Percentiles rank a stretch among this genome's conserved stretches.
phyloP scores from a whole-genome alignment of 2,329 filamentous ascomycete genomes.

The Sporothrix brunneoviolacea region DNA sequence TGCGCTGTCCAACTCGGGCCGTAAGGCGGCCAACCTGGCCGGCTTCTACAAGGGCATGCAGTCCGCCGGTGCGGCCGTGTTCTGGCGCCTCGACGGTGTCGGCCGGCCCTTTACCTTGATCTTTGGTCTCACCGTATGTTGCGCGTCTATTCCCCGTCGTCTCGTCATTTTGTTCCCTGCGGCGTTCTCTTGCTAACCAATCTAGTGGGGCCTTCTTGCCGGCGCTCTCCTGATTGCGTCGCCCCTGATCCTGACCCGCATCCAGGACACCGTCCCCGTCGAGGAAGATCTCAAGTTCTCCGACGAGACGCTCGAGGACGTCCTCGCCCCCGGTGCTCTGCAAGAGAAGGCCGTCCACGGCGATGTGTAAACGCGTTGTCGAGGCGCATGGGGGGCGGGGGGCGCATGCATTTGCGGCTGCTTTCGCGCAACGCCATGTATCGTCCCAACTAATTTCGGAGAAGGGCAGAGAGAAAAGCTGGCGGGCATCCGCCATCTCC shows the following conservation, averaged over 20 bases:
- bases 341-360: slow-evolving; percentile 2
- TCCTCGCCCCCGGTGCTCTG: slow-evolving; percentile 33
- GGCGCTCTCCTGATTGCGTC: slow-evolving; percentile 70
- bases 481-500: too few species aligned
- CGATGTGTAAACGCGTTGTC: slow-evolving; percentile 6
- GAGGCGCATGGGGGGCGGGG: too few species aligned
- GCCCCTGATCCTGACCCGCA: slow-evolving; percentile 71
- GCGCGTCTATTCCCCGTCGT: not conserved
- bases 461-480: too few species aligned
- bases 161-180: not conserved
- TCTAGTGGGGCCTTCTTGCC: slow-evolving; percentile 66
- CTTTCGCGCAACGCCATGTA: too few species aligned
- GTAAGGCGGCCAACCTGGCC: slow-evolving; percentile 85
- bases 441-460: too few species aligned
- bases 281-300: slow-evolving; percentile 81
- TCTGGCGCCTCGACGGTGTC: slow-evolving; percentile 61
- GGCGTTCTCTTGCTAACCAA: not conserved
- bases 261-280: slow-evolving; percentile 72
- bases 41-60: slow-evolving; percentile 55
- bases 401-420: too few species aligned
- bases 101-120: slow-evolving; percentile 61
- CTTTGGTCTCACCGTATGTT: slow-evolving; percentile 52
- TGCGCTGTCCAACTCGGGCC: slow-evolving; percentile 82
- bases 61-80: slow-evolving; percentile 75
- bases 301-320: slow-evolving; percentile 73